Evolutionary conservation across 2,329 filamentous ascomycete species (phyloP), one percentile per base, ranked within the genome.

Genomic region (Knoxdaviesia proteae): DNA sequence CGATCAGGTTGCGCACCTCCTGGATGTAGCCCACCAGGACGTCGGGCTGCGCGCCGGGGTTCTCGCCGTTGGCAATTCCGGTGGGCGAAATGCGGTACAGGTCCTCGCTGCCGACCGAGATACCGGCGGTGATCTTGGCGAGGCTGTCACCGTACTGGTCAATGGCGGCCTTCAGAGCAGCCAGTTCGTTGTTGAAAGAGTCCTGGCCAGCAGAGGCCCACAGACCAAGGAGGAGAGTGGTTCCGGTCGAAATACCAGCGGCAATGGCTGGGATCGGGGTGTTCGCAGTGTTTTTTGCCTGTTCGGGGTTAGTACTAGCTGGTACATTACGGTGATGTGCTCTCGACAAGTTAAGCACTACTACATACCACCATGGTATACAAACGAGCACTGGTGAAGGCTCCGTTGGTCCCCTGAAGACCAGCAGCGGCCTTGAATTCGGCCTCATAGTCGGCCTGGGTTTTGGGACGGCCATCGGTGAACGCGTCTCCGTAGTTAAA

Each of bases 51-150:
- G 69, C 64, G 49, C 84, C 84, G 35, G 69, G 57, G 44, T 75
- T 71, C 35, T 74, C 71, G 1, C 72, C 60, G 53, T 74, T 74
- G 42, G 64, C 59, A 47, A 78, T 69, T 44, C 81, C 83, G 7
- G 68, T 77, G n/a, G 72, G 69, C 0, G 82, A 82, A 59, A 69
- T 71, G 54, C 83, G 79, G 68, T 90, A 90, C 38, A 90, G 69
- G 57, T 94, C 86, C 67, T 94, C 86, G 49, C 71, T 81, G 47
- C 86, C 86, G 42, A 93, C 74, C 0, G 83, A 87, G 60, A 93
- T 88, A 57, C 83, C 86, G 44, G 75, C 78, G 38, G 93, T 74
- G 11, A 80, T 63, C 44, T 67, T 63, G 36, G 69, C 68, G 52
- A 92, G 75, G 40, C 67, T 61, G 7, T 62, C 59, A 45, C 82